Percentiles rank a stretch among this genome's conserved stretches.
These are phyloP conservation scores for Aspergillus latus DNA, from an alignment of 2,329 filamentous ascomycete genomes.

Conservation along the genomic window DNA sequence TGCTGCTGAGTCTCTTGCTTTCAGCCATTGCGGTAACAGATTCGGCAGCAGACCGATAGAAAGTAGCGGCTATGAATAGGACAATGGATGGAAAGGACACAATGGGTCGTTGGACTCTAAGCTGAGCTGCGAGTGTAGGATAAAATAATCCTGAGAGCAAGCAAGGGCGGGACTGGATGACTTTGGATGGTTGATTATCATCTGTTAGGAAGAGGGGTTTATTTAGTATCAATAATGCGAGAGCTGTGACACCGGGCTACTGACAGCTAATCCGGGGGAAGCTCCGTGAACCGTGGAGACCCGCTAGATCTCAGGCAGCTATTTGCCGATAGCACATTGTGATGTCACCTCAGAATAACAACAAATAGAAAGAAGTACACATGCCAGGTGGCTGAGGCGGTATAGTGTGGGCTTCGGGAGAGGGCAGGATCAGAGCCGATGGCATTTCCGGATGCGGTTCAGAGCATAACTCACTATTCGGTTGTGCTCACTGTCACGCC, in stretches of 20 bases:
- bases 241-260: neutral
- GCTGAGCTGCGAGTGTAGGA: neutral
- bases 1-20: slow-evolving; percentile 5
- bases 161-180: neutral
- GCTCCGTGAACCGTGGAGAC: slow-evolving; percentile 1
- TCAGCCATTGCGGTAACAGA: slow-evolving; percentile 14
- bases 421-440: neutral
- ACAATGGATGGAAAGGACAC: neutral
- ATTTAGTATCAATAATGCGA: neutral
- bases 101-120: neutral
- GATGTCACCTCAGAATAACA: neutral
- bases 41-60: neutral
- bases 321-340: no score
- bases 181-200: neutral
- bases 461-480: neutral
- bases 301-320: neutral
- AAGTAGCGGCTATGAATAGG: neutral
- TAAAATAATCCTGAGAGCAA: neutral
- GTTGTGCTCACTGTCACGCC: neutral
- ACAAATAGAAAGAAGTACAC: neutral
- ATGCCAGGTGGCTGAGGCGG: neutral
- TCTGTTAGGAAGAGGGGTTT: neutral
- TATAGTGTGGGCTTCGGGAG: neutral
- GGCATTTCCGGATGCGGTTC: neutral
- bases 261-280: neutral